Evolutionary conservation across 208 protist species (phyloP), one percentile per base, ranked within the genome.

Genomic region (Acanthamoeba lenticulata): DNA sequence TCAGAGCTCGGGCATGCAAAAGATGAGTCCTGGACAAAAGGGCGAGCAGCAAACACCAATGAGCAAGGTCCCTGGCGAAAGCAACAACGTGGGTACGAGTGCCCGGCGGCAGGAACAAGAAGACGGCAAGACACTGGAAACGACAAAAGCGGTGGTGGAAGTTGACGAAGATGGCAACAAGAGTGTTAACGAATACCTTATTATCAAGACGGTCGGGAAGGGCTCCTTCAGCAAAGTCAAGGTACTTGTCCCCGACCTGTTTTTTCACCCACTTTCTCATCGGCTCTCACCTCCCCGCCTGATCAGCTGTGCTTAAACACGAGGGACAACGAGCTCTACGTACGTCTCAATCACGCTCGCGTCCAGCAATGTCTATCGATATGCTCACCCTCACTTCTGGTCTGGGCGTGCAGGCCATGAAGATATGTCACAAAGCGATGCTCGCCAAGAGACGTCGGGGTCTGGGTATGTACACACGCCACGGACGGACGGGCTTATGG

Each of bases 181-280:
- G 57, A 45, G 49, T 36, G 57, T 92, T 5, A 92, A 74, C 11
- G 55, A 92, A 7, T 92, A 92, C 60, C 36, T 92, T 34, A 38
- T 92, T 15, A 92, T 92, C 86, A 92, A 92, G 60, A 92, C 55
- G 49, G 36, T 92, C 17, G 86, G 86, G 21, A 92, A 92, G 42
- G 86, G 86, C 17, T 92, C 86, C n/a, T 92, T 74, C 52, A 21
- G 47, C n/a, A 92, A 92, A 45, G 86, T 92, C 47, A 92, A 92
- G 79, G 79, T 60, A 34, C 27, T 0, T 42, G 6, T 13, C 36
- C 5, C 4, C 11, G 52, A 60, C 15, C 11, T 60, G 52, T 27
- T 60, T 11, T 27, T 9, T 15, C 27, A 36, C 29, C 29, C 19
- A 29, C 60, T 29, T 5, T 6, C 29, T 27, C 19, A 69, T 6